Conservation (phyloP, 495 filamentous ascomycete species). For the Talaromyces ruber region DNA sequence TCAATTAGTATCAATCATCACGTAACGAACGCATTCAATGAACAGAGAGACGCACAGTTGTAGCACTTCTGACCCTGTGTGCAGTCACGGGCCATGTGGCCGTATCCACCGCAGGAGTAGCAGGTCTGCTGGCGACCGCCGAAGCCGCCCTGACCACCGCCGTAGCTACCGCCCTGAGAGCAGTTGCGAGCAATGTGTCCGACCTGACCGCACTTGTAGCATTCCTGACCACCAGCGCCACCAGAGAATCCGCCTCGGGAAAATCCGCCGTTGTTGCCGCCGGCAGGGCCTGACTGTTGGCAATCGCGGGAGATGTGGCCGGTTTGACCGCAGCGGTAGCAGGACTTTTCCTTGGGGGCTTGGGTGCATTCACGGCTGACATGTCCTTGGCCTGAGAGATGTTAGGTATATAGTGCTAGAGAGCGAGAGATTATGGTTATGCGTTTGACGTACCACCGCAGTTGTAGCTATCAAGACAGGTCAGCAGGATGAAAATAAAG, state of each 20-base stretch:
- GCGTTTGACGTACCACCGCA: constrained; percentile 66
- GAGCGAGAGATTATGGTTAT: constrained; percentile 32
- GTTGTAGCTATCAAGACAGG: constrained; percentile 52
- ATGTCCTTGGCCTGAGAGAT: constrained; percentile 62
- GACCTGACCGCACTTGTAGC: constrained; percentile 98
- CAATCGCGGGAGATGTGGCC: constrained; percentile 97
- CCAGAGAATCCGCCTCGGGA: constrained; percentile 29
- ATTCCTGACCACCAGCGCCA: constrained; percentile 57
- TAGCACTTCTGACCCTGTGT: constrained; percentile 99
- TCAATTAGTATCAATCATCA: background rate
- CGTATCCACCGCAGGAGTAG: constrained; percentile 94
- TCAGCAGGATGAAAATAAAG: constrained; percentile 19
- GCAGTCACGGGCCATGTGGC: constrained; percentile 96
- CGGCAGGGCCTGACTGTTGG: constrained; percentile 46
- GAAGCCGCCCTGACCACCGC: constrained; percentile 40
- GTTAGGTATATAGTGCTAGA: constrained; percentile 18
- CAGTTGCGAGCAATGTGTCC: constrained; percentile 98
- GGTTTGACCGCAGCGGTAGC: constrained; percentile 82
- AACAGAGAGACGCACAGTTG: constrained; percentile 66
- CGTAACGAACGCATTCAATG: background rate
- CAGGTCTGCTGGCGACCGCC: constrained; percentile 66
- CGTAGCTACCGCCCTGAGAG: constrained; percentile 50
- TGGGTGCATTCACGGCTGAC: constrained; percentile 91
- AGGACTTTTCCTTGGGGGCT: constrained; percentile 88
- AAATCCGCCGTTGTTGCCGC: constrained; percentile 34